Evolutionary conservation across 2,329 filamentous ascomycete genomes (phyloP).

Genomic region (Aspergillus sp.): DNA sequence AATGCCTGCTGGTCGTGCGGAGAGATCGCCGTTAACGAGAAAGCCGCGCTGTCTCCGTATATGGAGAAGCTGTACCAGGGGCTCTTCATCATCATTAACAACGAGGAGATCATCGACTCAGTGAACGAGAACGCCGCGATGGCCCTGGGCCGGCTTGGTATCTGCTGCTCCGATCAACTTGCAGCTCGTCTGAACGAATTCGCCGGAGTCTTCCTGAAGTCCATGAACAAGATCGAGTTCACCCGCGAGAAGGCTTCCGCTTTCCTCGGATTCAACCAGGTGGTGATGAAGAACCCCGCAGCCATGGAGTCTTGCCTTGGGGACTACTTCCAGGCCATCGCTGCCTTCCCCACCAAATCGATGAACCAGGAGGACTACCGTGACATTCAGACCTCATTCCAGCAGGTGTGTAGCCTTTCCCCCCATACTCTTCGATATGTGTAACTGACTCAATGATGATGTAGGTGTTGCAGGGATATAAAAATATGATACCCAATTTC

Average conservation of each 20-base stretch:
- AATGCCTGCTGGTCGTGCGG: conserved; percentile 97
- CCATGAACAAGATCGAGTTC: conserved; percentile 81
- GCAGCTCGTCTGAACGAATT: conserved; percentile 78
- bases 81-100: conserved; percentile 79
- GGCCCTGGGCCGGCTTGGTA: conserved; percentile 81
- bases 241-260: conserved; percentile 94
- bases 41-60: conserved; percentile 72
- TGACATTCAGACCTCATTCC: conserved; percentile 71
- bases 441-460: background rate
- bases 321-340: conserved; percentile 81
- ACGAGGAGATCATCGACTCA: conserved; percentile 80
- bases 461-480: conserved; percentile 50
- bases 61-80: conserved; percentile 75
- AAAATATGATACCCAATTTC: conserved; percentile 51
- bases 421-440: background rate
- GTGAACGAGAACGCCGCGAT: conserved; percentile 94
- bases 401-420: conserved; percentile 61
- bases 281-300: conserved; percentile 83
- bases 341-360: conserved; percentile 65
- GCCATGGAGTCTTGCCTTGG: conserved; percentile 86
- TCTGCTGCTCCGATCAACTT: conserved; percentile 73
- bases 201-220: conserved; percentile 76
- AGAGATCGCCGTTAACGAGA: conserved; percentile 82
- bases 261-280: conserved; percentile 83
- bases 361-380: conserved; percentile 60